Evolutionary conservation across 2,329 filamentous ascomycete species (phyloP).

Genomic region (Colletotrichum acutatum): DNA sequence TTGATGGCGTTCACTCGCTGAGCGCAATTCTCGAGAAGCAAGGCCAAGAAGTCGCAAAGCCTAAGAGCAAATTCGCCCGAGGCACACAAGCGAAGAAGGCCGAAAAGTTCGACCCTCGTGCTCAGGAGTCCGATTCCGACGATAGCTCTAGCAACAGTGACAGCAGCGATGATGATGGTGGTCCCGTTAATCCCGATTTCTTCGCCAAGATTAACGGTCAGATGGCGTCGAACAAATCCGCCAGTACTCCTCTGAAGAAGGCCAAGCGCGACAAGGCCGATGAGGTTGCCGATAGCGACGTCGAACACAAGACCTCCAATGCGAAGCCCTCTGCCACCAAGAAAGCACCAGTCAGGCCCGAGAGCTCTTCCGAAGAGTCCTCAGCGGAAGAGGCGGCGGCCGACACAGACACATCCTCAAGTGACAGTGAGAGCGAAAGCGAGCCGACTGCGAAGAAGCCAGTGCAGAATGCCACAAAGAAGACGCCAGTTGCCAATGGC

Average conservation of each 20-base stretch:
- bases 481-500: slow-evolving; percentile 32
- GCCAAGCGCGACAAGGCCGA: slow-evolving; percentile 45
- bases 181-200: neutral
- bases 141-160: slow-evolving; percentile 45
- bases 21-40: slow-evolving; percentile 29
- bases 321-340: slow-evolving; percentile 31
- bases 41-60: slow-evolving; percentile 1
- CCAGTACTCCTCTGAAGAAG: slow-evolving; percentile 30
- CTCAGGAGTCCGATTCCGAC: slow-evolving; percentile 29
- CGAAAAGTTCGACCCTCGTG: slow-evolving; percentile 37
- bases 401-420: slow-evolving; percentile 37
- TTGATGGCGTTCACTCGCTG: slow-evolving; percentile 34
- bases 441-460: slow-evolving; percentile 39
- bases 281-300: slow-evolving; percentile 56
- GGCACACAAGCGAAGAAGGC: slow-evolving; percentile 34
- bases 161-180: slow-evolving; percentile 22
- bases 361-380: slow-evolving; percentile 37
- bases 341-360: slow-evolving; percentile 37
- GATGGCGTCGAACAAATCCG: slow-evolving; percentile 17
- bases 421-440: slow-evolving; percentile 44
- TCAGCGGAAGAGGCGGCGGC: slow-evolving; percentile 39
- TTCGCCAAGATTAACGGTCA: slow-evolving; percentile 28
- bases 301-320: slow-evolving; percentile 46
- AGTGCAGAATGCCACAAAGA: slow-evolving; percentile 35
- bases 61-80: slow-evolving; percentile 20